Base-by-base conservation (phyloP, 331 rosid species). In the Dryas integrifolia region DNA sequence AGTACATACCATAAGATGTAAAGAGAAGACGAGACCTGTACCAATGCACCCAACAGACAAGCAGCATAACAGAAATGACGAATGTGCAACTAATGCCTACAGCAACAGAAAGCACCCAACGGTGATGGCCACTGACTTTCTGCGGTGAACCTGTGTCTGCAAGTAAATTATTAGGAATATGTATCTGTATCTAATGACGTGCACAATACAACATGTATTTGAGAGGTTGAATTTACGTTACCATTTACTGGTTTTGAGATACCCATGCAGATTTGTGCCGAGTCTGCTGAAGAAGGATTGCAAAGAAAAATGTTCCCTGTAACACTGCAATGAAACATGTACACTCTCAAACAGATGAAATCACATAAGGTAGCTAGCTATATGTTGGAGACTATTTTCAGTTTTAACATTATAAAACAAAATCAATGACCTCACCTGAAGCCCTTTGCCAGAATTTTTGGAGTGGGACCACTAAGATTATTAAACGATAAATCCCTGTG, bases 401-500 rank as follows among this genome's bases (percentile, higher is more conserved):
- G 13, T 0, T 12, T 21, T 47, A 58, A 16, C n/a, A 38, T 48
- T 40, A 1, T 40, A 30, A 70, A 45, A n/a, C 0, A 46, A 59
- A 48, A 52, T 67, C 51, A 21, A 62, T 81, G 46, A 51, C 58
- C 90, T 89, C 77, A 95, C 99, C 97, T 95, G 83, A 83, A 95
- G 46, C 90, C 93, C 78, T 92, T 87, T 3, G 98, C 97, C 81
- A 84, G 86, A 80, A 95, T 89, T 82, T 87, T 88, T 39, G 97
- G 98, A 73, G 90, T 79, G n/a, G 97, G 88, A 24, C 99, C 97
- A 55, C 99, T 95, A 58, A 95, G 90, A 82, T 95, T 95, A 77
- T 92, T 95, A 78, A 85, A 90, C 3, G 99, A 95, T 79, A 92
- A 83, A 80, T 92, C 98, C 90, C 99, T 95, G 76, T 57, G 76